A percentile compares a stretch with the other conserved stretches of the same genome.
Conservation (phyloP, 1,284 basidiomycete genomes). For the Kalmanozyma brasiliensis region DNA sequence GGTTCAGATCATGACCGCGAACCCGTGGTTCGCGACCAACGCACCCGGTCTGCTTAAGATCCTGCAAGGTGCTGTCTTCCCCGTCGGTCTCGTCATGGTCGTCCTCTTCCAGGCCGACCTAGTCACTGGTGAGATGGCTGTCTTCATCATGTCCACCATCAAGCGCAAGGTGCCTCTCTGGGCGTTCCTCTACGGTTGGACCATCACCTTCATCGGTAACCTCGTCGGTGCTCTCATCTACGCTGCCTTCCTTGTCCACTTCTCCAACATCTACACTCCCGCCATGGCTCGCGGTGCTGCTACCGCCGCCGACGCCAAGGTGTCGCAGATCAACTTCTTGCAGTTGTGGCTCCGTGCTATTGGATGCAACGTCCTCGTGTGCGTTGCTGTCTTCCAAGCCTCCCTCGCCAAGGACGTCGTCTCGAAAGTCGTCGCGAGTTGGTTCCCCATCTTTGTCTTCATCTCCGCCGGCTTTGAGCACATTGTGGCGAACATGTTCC, state of each 20-base stretch:
- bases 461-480: slow-evolving; percentile 77
- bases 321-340: slow-evolving; percentile 43
- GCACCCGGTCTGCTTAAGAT: slow-evolving; percentile 56
- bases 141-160: slow-evolving; percentile 56
- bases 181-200: slow-evolving; percentile 64
- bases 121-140: slow-evolving; percentile 55
- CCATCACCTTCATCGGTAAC: slow-evolving; percentile 77
- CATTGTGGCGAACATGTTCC: slow-evolving; percentile 71
- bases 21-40: slow-evolving; percentile 56
- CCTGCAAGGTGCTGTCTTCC: slow-evolving; percentile 52
- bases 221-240: slow-evolving; percentile 78
- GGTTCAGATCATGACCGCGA: slow-evolving; percentile 55
- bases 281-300: slow-evolving; percentile 45
- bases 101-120: slow-evolving; percentile 57
- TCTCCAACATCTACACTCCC: slow-evolving; percentile 41
- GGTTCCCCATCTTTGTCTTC: slow-evolving; percentile 83
- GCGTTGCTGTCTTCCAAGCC: slow-evolving; percentile 82
- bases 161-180: slow-evolving; percentile 55
- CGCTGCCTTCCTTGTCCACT: slow-evolving; percentile 73
- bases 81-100: slow-evolving; percentile 59
- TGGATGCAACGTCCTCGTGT: slow-evolving; percentile 82
- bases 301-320: slow-evolving; percentile 37
- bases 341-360: slow-evolving; percentile 80
- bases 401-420: slow-evolving; percentile 77
- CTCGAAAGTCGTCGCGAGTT: slow-evolving; percentile 78